Percentiles rank a stretch among this genome's conserved stretches.
Conservation (phyloP, 129 eudicot species). For the Erigeron canadensis region DNA sequence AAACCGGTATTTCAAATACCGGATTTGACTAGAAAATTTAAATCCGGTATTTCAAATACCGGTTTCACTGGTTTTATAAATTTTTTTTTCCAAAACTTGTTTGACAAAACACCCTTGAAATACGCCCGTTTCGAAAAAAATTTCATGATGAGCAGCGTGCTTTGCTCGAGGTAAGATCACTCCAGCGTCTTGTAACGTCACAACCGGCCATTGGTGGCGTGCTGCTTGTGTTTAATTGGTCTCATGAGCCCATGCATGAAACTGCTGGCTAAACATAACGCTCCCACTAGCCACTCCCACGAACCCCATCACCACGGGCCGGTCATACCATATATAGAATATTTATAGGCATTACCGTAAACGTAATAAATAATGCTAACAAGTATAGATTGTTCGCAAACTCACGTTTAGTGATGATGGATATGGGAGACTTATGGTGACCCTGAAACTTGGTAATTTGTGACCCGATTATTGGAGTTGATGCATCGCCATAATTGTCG, state of each 20-base stretch:
- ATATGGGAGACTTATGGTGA: slow-evolving; percentile 91
- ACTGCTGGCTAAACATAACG: slow-evolving; percentile 94
- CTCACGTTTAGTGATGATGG: slow-evolving; percentile 67
- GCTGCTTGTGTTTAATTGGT: slow-evolving; percentile 82
- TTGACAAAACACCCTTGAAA: no score
- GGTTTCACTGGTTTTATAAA: no score
- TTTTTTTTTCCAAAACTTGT: no score
- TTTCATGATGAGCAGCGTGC: no score
- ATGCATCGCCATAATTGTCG: slow-evolving; percentile 74
- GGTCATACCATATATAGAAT: slow-evolving; percentile 42
- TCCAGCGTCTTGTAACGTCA: no score
- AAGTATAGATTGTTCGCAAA: slow-evolving; percentile 83
- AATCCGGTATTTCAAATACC: no score
- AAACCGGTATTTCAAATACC: no score
- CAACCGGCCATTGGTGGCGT: slow-evolving; percentile 59
- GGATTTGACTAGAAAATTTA: no score
- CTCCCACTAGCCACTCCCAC: slow-evolving; percentile 69
- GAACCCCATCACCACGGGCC: slow-evolving; percentile 52
- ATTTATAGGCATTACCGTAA: slow-evolving; percentile 54
- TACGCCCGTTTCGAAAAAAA: no score
- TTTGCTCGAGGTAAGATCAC: no score
- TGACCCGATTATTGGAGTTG: slow-evolving; percentile 68
- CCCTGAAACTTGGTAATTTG: slow-evolving; percentile 94
- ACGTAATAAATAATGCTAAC: slow-evolving; percentile 54
- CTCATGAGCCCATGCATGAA: slow-evolving; percentile 90